These are phyloP conservation scores for Boletus eberwhitei DNA, from an alignment of 768 basidiomycete genomes.

Conservation along the genomic window DNA sequence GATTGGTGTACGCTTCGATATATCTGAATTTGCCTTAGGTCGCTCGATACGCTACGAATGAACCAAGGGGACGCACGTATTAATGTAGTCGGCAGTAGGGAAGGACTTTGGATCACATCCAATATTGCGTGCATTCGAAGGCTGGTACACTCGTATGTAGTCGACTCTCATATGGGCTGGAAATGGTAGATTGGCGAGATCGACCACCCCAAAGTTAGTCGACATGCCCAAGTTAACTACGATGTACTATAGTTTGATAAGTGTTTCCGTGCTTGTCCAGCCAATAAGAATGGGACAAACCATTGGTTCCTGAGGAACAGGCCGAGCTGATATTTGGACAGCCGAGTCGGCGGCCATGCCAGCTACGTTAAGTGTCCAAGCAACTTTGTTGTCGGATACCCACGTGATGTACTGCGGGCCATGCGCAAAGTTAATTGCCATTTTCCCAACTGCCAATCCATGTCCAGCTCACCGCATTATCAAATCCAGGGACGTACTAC, in stretches of 20 bases:
- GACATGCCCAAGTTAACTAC: constrained; percentile 60
- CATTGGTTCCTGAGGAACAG: constrained; percentile 84
- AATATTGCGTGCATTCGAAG: constrained; percentile 54
- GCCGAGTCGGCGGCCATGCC: constrained; percentile 62
- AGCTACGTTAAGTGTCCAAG: constrained; percentile 73
- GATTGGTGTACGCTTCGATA: constrained; percentile 67
- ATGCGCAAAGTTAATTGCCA: neutral
- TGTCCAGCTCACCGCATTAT: constrained; percentile 48
- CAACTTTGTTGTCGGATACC: constrained; percentile 61
- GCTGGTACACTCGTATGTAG: constrained; percentile 73
- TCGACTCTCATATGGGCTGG: constrained; percentile 49
- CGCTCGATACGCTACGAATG: neutral
- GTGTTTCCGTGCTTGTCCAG: neutral
- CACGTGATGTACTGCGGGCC: constrained; percentile 73
- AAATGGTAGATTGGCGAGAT: constrained; percentile 50
- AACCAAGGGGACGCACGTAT: constrained; percentile 38
- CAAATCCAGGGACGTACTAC: constrained; percentile 53
- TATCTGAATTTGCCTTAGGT: constrained; percentile 38
- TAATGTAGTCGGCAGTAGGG: constrained; percentile 74
- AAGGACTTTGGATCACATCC: constrained; percentile 67
- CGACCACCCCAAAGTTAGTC: constrained; percentile 55
- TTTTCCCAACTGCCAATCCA: neutral
- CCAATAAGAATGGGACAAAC: constrained; percentile 36
- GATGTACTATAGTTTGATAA: constrained; percentile 39
- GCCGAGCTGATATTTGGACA: constrained; percentile 61